These are phyloP conservation scores for Suhomyces sp. DNA, from an alignment of 805 yeast species.

Conservation along the genomic window DNA sequence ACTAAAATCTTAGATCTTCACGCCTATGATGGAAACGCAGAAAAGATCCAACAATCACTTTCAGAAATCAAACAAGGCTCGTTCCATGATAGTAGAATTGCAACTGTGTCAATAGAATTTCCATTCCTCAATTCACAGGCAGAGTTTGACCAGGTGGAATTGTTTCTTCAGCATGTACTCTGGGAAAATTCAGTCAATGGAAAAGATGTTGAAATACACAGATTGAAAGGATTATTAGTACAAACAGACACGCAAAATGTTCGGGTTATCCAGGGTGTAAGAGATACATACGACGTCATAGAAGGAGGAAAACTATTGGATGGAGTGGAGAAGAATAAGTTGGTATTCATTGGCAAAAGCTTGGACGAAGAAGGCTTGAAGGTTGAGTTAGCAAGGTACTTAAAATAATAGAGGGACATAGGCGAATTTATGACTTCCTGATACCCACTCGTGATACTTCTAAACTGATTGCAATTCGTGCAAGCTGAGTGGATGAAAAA, in stretches of 20 bases:
- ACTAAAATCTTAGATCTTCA: constrained; percentile 70
- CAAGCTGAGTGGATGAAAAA: too few species aligned
- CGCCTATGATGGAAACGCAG: constrained; percentile 57
- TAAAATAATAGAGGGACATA: too few species aligned
- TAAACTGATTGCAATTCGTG: too few species aligned
- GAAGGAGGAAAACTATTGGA: constrained; percentile 41
- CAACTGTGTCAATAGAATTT: constrained; percentile 42
- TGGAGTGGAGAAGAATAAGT: constrained; percentile 47
- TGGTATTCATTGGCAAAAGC: constrained; percentile 76
- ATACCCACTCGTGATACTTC: too few species aligned
- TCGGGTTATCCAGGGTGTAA: constrained; percentile 83
- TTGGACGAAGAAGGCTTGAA: constrained; percentile 38
- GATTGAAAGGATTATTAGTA: constrained; percentile 76
- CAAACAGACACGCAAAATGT: constrained; percentile 33
- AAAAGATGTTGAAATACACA: constrained; percentile 62
- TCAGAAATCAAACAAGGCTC: constrained; percentile 11
- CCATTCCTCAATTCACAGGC: constrained; percentile 36
- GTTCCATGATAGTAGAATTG: constrained; percentile 41
- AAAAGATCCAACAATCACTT: constrained; percentile 18
- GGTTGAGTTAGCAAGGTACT: constrained; percentile 26
- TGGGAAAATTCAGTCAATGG: constrained; percentile 64
- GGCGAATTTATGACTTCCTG: too few species aligned
- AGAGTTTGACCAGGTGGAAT: constrained; percentile 50
- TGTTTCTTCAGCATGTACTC: constrained; percentile 64
- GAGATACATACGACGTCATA: constrained; percentile 85